Evolutionary conservation across 176 grass and related monocot species (phyloP), one percentile per base, ranked within the genome.

Genomic region (Puccinellia tenuiflora): DNA sequence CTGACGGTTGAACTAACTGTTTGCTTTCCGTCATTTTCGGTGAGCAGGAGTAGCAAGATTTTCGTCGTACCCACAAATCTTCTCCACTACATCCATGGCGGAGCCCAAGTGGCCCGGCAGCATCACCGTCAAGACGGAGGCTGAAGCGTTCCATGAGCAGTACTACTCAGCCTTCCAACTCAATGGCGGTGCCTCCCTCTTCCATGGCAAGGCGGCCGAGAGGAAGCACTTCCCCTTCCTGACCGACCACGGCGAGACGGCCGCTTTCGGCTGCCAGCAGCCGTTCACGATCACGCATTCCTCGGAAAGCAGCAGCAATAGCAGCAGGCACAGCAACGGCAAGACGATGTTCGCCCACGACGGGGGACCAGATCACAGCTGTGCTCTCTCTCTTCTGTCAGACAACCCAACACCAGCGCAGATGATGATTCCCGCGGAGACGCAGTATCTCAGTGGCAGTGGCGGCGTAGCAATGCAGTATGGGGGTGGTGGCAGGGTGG

Each of bases 311-410:
- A 93, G 69, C 85, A 89, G 78, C 76, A 91, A 84, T 61, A 85
- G 69, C 85, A 81, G 83, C 70, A 69, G 86, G 75, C 90, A 89
- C 54, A 85, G 79, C 68, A 85, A 88, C 26, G 66, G 79, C 69
- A 80, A 81, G 79, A 73, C 69, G 25, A 88, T 68, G 33, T 87
- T 77, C 59, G 64, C 86, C 64, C 77, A 81, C 55, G 79, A 81
- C 73, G 79, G 77, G 26, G 76, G 77, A 38, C 83, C 66, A 13
- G 83, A 85, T 46, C 69, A 73, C 60, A 82, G 83, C 72, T 92
- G 92, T 95, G 92, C 90, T 95, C 92, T 90, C 92, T 95, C 92
- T 95, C 92, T 92, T 95, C 92, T 95, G 92, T 95, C 92, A 95
- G 88, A 87, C 79, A 85, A 69, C 51, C 92, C 79, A 9, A 78